phyloP scores from a whole-genome alignment of 2,329 filamentous ascomycete species.

The Apiospora marii region DNA sequence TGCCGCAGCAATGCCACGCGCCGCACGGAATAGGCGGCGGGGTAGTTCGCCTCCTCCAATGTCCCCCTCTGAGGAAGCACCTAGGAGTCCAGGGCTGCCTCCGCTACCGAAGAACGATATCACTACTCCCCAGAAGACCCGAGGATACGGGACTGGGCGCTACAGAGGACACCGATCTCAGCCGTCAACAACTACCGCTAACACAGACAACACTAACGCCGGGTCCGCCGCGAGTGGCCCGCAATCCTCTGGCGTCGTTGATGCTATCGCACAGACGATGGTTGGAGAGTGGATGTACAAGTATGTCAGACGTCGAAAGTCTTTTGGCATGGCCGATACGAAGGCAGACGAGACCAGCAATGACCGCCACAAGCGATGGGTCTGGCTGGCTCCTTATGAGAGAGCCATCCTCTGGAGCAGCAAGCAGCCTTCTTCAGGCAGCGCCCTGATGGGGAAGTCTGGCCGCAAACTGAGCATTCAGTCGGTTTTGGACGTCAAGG shows the following conservation, averaged over 20 bases:
- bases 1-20: slow-evolving; percentile 73
- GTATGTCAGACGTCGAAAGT: slow-evolving; percentile 86
- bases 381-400: slow-evolving; percentile 98
- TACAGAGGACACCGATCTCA: slow-evolving; percentile 62
- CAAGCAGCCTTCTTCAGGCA: slow-evolving; percentile 91
- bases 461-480: slow-evolving; percentile 93
- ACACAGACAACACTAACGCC: slow-evolving; percentile 51
- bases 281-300: slow-evolving; percentile 98
- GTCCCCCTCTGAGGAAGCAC: slow-evolving; percentile 71
- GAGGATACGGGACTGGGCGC: slow-evolving; percentile 47
- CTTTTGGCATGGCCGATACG: slow-evolving; percentile 80
- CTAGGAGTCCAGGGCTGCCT: slow-evolving; percentile 75
- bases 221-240: background rate
- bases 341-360: slow-evolving; percentile 75
- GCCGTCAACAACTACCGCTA: slow-evolving; percentile 65
- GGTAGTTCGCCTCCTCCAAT: slow-evolving; percentile 70
- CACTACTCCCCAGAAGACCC: slow-evolving; percentile 60
- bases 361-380: slow-evolving; percentile 93
- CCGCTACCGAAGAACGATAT: slow-evolving; percentile 78
- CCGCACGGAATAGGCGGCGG: slow-evolving; percentile 57
- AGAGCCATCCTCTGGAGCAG: slow-evolving; percentile 97
- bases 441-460: slow-evolving; percentile 89
- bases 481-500: slow-evolving; percentile 95
- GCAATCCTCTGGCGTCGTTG: slow-evolving; percentile 85
- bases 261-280: slow-evolving; percentile 98